These are phyloP conservation scores for Picea sitchensis DNA, from an alignment of 75 land plant species.

Conservation along the genomic window DNA sequence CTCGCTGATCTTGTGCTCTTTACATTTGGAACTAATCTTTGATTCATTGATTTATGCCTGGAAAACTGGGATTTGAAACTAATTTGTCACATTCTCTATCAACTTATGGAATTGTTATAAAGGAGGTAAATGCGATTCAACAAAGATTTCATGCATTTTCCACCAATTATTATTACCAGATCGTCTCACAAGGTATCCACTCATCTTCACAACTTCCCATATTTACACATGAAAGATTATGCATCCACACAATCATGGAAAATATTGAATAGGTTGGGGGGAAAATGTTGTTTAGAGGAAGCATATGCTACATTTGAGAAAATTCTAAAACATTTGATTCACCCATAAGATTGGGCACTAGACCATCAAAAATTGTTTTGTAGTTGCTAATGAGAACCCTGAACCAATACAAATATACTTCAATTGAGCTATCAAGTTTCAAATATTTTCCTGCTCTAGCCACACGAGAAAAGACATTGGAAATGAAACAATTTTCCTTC, in stretches of 20 bases:
- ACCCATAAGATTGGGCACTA: constrained; percentile 71
- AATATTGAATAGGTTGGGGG: constrained; percentile 90
- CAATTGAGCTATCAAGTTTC: constrained; percentile 32
- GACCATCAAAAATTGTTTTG: constrained; percentile 70
- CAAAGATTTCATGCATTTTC: too few relatives aligned
- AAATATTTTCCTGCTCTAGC: constrained; percentile 17
- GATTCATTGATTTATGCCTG: too few relatives aligned
- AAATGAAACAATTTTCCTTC: too few relatives aligned
- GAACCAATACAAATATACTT: constrained; percentile 84
- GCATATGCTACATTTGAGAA: constrained; percentile 64
- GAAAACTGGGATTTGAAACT: too few relatives aligned
- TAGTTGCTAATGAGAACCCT: constrained; percentile 61
- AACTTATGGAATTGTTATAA: too few relatives aligned
- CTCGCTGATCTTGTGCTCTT: too few relatives aligned
- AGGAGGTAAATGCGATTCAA: too few relatives aligned
- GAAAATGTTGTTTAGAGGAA: constrained; percentile 69
- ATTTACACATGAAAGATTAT: constrained; percentile 39
- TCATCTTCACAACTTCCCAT: constrained; percentile 54
- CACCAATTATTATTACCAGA: too few relatives aligned
- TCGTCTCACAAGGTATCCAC: too few relatives aligned
- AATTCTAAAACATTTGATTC: constrained; percentile 71
- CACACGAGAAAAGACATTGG: constrained; percentile 29
- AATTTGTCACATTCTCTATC: too few relatives aligned
- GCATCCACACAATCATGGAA: constrained; percentile 61
- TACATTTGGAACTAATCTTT: too few relatives aligned